phyloP scores from a whole-genome alignment of 108 stramenopile genomes.

The Skeletonema tropicum region DNA sequence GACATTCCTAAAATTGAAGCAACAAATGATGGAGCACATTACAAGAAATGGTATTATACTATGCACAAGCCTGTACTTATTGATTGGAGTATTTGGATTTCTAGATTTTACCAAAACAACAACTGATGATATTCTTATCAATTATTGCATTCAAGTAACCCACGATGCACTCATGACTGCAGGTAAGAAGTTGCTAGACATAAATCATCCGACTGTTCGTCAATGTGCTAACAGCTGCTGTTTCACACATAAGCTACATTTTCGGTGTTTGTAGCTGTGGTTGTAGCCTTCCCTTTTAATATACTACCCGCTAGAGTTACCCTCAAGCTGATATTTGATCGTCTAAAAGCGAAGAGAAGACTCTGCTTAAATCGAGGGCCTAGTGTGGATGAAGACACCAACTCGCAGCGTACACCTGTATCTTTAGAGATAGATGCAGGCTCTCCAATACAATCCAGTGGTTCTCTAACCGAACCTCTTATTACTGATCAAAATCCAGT shows the following conservation, averaged over 20 bases:
- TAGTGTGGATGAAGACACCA: not conserved
- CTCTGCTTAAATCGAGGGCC: not conserved
- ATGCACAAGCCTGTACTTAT: slow-evolving; percentile 55
- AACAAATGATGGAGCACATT: slow-evolving; percentile 20
- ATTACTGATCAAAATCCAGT: not conserved
- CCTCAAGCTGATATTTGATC: slow-evolving; percentile 58
- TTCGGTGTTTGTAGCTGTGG: slow-evolving; percentile 76
- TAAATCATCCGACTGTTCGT: not conserved
- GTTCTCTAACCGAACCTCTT: not conserved
- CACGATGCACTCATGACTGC: slow-evolving; percentile 60
- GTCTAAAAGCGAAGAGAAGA: slow-evolving; percentile 17
- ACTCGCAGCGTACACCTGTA: not conserved
- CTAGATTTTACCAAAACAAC: slow-evolving; percentile 65
- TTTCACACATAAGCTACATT: slow-evolving; percentile 39
- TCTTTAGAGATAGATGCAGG: not conserved
- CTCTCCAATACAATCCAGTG: not conserved
- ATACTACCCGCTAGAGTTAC: slow-evolving; percentile 79
- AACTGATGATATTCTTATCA: slow-evolving; percentile 66
- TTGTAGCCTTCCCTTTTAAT: slow-evolving; percentile 84
- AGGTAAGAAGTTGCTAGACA: not conserved
- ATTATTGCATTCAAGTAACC: slow-evolving; percentile 52
- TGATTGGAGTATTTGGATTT: slow-evolving; percentile 57
- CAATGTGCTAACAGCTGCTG: not conserved
- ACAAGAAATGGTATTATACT: slow-evolving; percentile 35
- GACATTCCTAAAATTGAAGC: slow-evolving; percentile 4